Conservation (phyloP, 2,329 filamentous ascomycete species). For the Didymellaceae sp. region DNA sequence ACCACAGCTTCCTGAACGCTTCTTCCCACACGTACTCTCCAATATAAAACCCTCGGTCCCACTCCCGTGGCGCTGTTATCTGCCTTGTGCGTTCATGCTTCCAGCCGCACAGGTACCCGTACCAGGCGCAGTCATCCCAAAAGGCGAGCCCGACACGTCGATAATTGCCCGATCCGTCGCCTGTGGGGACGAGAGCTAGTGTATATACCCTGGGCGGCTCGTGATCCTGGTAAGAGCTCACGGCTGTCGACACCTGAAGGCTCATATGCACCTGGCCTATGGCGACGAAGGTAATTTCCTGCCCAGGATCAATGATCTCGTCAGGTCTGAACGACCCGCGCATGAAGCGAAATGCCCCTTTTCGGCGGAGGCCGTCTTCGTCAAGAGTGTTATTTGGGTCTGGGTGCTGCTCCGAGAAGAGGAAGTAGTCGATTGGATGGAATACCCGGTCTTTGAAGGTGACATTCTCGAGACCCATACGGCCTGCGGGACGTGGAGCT, state of each 20-base stretch:
- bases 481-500: background rate
- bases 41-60: background rate
- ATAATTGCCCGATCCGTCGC: slow-evolving; percentile 13
- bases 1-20: background rate
- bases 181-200: background rate
- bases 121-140: slow-evolving; percentile 33
- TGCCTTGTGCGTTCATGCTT: background rate
- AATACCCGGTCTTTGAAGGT: slow-evolving; percentile 20
- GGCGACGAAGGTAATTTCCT: slow-evolving; percentile 30
- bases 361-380: background rate
- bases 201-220: background rate
- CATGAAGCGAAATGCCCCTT: slow-evolving; percentile 15
- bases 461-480: background rate
- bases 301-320: slow-evolving; percentile 24
- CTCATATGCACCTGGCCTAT: slow-evolving; percentile 22
- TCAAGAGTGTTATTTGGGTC: background rate
- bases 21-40: background rate
- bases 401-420: slow-evolving; percentile 22
- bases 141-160: slow-evolving; percentile 26
- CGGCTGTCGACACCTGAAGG: background rate
- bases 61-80: background rate
- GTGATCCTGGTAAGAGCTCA: background rate
- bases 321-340: slow-evolving; percentile 29
- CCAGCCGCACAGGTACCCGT: slow-evolving; percentile 26
- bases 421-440: slow-evolving; percentile 22